Evolutionary conservation across 306 rosid species (phyloP), one percentile per base, ranked within the genome.

Genomic region (Ormosia semicastrata): DNA sequence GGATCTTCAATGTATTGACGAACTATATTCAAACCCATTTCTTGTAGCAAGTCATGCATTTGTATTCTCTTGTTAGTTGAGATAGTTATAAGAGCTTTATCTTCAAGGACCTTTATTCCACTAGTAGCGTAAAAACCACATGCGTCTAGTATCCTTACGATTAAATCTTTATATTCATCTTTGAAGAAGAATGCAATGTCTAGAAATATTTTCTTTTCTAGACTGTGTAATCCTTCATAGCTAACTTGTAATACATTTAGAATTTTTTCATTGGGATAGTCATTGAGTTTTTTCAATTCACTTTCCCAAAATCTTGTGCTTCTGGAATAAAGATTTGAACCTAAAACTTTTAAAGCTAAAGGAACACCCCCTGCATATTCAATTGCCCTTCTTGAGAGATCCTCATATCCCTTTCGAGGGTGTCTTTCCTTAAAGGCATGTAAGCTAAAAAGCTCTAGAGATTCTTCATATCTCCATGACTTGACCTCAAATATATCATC

Each of bases 31-130:
- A 14, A 12, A 5, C 78, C 88, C 76, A 81, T 60, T 18, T 49
- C 24, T 5, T 87, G 84, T 44, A 84, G 2, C 40, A 81, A 50
- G 18, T 78, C 81, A 74, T 84, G 88, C 82, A 84, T 85, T n/a
- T 18, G 3, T 36, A 72, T 65, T 8, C 0, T 54, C 2, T 12
- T 17, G 12, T 5, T 0, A 32, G 8, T 2, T 15, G 73, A 34
- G 17, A 53, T 53, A 8, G 13, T 73, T 49, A 81, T 30, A 1
- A 81, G 59, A 15, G 79, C 79, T 49, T 40, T 81, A 6, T 64
- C 66, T 11, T 2, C 1, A 6, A 81, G 68, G 59, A 1, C 0
- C 11, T 29, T 2, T 47, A 75, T 41, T 3, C 70, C 70, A 43
- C 9, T 60, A 6, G 2, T 2, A 14, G 17, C 44, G 2, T 4